Base-by-base conservation (phyloP, 2,329 filamentous ascomycete genomes). In the Chaetomium sp. region DNA sequence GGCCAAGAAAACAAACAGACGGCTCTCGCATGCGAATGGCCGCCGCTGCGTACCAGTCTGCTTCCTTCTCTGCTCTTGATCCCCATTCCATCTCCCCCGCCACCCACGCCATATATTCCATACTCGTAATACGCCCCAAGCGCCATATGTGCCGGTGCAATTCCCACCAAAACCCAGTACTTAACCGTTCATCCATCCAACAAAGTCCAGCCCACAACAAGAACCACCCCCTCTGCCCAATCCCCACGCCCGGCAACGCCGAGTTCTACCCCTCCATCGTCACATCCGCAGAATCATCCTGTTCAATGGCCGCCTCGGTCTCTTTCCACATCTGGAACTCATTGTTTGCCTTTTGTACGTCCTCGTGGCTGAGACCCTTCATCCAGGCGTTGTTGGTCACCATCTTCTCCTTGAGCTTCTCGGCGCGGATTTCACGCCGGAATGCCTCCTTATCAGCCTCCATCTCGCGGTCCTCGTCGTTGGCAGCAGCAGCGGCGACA, bases 361-460 rank as follows among this genome's bases (percentile, higher is more conserved):
- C 81, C 62, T 88, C 88, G 71, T 89, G 87, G 69, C 86, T 87
- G 71, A 89, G 76, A 53, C 89, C 88, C 71, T 89, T 83, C 70
- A 95, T 78, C 72, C 91, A 92, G 59, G 88, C 81, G 57, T 86
- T 85, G 77, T 91, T 88, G 72, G 86, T 86, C 60, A 95, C 83
- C 70, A 90, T 77, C 77, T 92, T 94, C 78, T 94, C 87, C 68
- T 80, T 79, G 74, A 88, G 70, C 62, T 75, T 71, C 64, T 80
- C 75, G 33, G 72, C 71, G 6, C 72, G 70, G 33, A 71, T 67
- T 56, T 76, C 73, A 35, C 59, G 61, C 44, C 65, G 65, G 42
- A 67, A 64, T 19, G 60, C 61, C 45, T 59, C 61, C 45, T 64
- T 62, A 11, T 84, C 82, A 53, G 84, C 80, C n/a, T 83, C 54